Conservation (phyloP, 2,329 filamentous ascomycete genomes). For the Chaetomium strumarium region DNA sequence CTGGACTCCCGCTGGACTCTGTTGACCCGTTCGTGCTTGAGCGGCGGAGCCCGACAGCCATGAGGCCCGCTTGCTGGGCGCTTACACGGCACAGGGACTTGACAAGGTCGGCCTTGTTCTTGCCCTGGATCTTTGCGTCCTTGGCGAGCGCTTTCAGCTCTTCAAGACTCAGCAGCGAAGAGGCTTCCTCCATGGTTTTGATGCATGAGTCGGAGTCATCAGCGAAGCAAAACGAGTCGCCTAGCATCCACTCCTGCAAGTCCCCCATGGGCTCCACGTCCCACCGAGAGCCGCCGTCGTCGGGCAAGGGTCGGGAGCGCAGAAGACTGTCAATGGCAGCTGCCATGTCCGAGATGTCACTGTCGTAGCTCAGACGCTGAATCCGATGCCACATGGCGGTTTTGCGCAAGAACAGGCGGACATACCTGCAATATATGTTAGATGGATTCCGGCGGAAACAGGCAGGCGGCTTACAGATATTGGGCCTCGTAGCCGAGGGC, state of each 20-base stretch:
- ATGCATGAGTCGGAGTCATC: slow-evolving; percentile 71
- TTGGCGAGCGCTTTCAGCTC: slow-evolving; percentile 82
- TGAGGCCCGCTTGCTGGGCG: slow-evolving; percentile 68
- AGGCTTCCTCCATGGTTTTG: slow-evolving; percentile 74
- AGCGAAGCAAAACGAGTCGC: slow-evolving; percentile 65
- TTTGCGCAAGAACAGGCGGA: slow-evolving; percentile 87
- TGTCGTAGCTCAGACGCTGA: slow-evolving; percentile 69
- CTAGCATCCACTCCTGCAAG: slow-evolving; percentile 42
- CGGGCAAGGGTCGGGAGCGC: slow-evolving; percentile 48
- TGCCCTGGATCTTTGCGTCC: slow-evolving; percentile 79
- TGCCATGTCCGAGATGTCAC: slow-evolving; percentile 72
- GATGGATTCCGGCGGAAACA: not conserved
- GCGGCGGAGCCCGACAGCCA: slow-evolving; percentile 60
- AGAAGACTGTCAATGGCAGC: slow-evolving; percentile 62
- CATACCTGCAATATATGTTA: slow-evolving; percentile 55
- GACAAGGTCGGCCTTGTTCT: slow-evolving; percentile 77
- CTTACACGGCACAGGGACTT: slow-evolving; percentile 68
- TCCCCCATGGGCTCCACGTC: slow-evolving; percentile 24
- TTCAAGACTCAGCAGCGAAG: slow-evolving; percentile 73
- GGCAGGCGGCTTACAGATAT: slow-evolving; percentile 61
- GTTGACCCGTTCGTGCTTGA: slow-evolving; percentile 54
- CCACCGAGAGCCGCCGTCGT: slow-evolving; percentile 16
- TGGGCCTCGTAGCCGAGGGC: slow-evolving; percentile 75
- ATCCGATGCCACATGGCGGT: slow-evolving; percentile 86
- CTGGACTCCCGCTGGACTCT: slow-evolving; percentile 39